These are phyloP conservation scores for Hordeum marinum DNA, from an alignment of 176 grass and related monocot genomes.

Conservation along the genomic window DNA sequence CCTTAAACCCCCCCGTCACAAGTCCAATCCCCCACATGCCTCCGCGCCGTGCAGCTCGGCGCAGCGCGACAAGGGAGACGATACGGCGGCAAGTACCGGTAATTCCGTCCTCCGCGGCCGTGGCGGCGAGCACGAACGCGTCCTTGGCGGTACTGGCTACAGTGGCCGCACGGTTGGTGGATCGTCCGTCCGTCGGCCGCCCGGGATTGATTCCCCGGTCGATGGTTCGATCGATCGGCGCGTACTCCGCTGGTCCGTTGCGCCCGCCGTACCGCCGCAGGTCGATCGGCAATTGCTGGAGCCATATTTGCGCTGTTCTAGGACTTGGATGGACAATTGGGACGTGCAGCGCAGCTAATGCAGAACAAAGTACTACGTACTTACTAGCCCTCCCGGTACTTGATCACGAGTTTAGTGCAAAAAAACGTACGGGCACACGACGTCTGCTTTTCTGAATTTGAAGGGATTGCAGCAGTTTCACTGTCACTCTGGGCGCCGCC, in stretches of 20 bases:
- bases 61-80: neutral
- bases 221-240: neutral
- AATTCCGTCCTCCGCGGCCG: neutral
- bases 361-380: neutral
- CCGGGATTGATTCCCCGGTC: no score
- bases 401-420: neutral
- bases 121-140: neutral
- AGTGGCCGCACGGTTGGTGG: neutral
- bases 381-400: no score
- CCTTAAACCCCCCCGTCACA: neutral
- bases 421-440: no score
- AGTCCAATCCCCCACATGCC: neutral
- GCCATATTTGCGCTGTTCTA: neutral
- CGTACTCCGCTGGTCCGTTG: neutral
- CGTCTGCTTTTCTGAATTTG: neutral
- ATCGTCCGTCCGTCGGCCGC: no score
- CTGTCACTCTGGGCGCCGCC: neutral
- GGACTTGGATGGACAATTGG: neutral
- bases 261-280: neutral
- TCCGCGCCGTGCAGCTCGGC: neutral
- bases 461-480: neutral
- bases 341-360: neutral
- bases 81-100: neutral
- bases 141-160: neutral
- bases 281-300: neutral